Conservation (phyloP, 371 early-diverging fungal species). For the Mucor racemosus region DNA sequence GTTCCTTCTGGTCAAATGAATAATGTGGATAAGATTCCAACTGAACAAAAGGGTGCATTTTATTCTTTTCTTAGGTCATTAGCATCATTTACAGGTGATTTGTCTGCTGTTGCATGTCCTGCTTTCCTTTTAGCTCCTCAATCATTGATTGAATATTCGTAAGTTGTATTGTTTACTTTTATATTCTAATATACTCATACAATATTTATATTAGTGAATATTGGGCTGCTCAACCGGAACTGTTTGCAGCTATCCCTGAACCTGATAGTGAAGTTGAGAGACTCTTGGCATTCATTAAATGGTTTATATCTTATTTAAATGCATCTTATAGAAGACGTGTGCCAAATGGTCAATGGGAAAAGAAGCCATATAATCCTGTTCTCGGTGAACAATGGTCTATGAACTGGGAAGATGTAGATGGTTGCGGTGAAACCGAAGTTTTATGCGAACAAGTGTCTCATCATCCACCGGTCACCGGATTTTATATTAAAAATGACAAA, state of each 20-base stretch:
- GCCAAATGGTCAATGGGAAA: conserved; percentile 65
- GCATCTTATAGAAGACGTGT: conserved; percentile 63
- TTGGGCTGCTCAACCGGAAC: conserved; percentile 75
- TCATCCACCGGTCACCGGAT: conserved; percentile 75
- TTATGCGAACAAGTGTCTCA: conserved; percentile 78
- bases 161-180: conserved; percentile 27
- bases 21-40: conserved; percentile 57
- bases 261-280: conserved; percentile 65
- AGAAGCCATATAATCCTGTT: conserved; percentile 86
- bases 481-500: conserved; percentile 68
- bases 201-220: conserved; percentile 52
- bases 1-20: conserved; percentile 31
- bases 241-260: conserved; percentile 67
- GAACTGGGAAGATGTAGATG: conserved; percentile 71
- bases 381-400: conserved; percentile 81
- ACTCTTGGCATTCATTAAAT: conserved; percentile 68
- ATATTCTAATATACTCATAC: not conserved
- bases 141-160: conserved; percentile 79
- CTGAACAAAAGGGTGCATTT: conserved; percentile 68
- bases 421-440: conserved; percentile 62
- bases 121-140: conserved; percentile 74
- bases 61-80: conserved; percentile 69
- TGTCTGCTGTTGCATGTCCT: conserved; percentile 77
- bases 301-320: conserved; percentile 80
- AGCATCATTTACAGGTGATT: conserved; percentile 76